Evolutionary conservation across 169 alveolate species (phyloP).

Genomic region (Plasmodium inui): DNA sequence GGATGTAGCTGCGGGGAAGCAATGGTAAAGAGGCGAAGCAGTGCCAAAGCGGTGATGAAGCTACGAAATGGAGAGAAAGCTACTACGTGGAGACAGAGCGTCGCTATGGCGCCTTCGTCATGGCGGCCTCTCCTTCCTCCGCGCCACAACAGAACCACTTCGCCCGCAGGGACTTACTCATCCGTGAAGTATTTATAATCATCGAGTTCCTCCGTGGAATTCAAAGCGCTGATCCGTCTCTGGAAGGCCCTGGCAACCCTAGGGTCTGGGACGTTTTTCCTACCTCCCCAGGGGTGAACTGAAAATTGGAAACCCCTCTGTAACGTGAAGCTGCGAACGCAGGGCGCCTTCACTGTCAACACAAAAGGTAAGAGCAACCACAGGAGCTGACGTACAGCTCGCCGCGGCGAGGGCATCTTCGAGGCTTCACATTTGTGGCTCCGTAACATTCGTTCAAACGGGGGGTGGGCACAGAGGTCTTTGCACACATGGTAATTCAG

Average conservation of each 20-base stretch:
- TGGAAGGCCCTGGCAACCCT: neutral
- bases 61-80: neutral
- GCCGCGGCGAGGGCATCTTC: neutral
- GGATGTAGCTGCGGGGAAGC: conserved; percentile 33
- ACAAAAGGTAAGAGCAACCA: neutral
- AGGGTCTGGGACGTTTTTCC: neutral
- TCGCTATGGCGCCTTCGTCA: neutral
- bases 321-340: neutral
- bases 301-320: neutral
- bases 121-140: no score
- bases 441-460: neutral
- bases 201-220: conserved; percentile 47
- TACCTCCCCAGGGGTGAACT: neutral
- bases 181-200: conserved; percentile 66
- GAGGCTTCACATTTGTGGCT: neutral
- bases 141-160: neutral
- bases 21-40: neutral
- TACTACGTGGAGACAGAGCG: neutral
- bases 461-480: neutral
- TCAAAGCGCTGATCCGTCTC: neutral
- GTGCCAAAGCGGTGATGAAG: neutral
- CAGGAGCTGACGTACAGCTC: neutral
- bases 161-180: conserved; percentile 9
- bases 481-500: neutral
- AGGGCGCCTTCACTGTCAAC: neutral